Conservation (phyloP, 176 grass and related monocot genomes). For the barley (Hordeum vulgare) region DNA sequence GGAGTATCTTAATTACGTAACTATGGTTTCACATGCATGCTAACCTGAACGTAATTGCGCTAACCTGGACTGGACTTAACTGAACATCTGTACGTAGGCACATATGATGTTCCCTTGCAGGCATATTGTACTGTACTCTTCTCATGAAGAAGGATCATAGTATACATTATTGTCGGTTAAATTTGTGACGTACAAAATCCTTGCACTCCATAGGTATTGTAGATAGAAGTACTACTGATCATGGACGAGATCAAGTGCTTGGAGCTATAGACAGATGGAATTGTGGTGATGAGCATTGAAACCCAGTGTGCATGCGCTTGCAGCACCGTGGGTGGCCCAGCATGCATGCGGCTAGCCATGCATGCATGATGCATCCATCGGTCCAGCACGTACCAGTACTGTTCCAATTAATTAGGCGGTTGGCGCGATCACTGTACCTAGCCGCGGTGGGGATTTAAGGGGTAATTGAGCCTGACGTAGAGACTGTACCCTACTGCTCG, state of each 20-base stretch:
- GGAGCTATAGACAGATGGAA: background rate
- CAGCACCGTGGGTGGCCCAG: background rate
- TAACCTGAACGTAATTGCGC: conserved; percentile 5
- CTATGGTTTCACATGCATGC: background rate
- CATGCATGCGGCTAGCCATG: background rate
- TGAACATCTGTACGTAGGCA: background rate
- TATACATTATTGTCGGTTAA: background rate
- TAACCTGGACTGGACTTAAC: too few relatives aligned
- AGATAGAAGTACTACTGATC: background rate
- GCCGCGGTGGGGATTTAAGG: conserved; percentile 32
- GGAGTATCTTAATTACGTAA: background rate
- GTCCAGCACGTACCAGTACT: background rate
- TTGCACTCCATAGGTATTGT: background rate
- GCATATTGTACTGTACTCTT: background rate
- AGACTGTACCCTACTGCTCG: background rate
- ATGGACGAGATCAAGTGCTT: background rate
- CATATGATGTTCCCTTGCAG: background rate
- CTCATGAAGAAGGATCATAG: background rate
- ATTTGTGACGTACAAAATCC: background rate
- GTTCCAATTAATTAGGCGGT: conserved; percentile 21
- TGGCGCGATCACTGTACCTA: conserved; percentile 7
- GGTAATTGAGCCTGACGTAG: conserved; percentile 2
- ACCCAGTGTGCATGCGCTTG: background rate
- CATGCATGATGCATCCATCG: background rate
- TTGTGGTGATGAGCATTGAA: background rate